Base-by-base conservation (phyloP, 1,284 basidiomycete genomes). In the Ustilago lituana region DNA sequence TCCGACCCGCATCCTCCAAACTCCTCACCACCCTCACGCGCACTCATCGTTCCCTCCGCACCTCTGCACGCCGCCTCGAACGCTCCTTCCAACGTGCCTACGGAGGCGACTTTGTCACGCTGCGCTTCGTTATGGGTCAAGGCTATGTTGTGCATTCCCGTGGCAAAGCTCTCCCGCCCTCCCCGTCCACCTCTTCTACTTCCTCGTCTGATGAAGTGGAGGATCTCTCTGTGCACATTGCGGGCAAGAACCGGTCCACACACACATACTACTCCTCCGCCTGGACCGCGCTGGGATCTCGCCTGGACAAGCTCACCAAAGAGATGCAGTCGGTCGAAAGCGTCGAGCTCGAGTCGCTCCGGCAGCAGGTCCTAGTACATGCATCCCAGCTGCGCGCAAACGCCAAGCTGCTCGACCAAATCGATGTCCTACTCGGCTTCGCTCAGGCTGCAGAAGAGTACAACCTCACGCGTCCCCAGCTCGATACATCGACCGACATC, bases 371-470 rank as follows among this genome's bases (percentile, higher is more conserved):
- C 3, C 36, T 78, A n/a, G 32, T 17, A 0, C 40, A 52, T 1
- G 31, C 64, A 0, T n/a, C 59, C 1, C 38, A 32, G 4, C 29
- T 81, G n/a, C 87, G 90, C 40, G 84, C 85, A 14, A 97, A 95
- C 77, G 89, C 92, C 3, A 87, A 88, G 15, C 85, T 94, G 33
- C 83, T 94, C 14, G 93, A 95, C 76, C 94, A 98, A 82, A 83
- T 98, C 6, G 96, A 98, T 79, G 89, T 97, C 7, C 86, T 89
- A 0, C 82, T 92, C 2, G 88, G 89, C 0, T 96, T 96, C 75
- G 90, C 94, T 1, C 88, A 87, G 57, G 86, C 94, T 7, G 94
- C 95, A 0, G 82, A 85, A 1, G 92, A 97, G 69, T 87, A 91
- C 83, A 86, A 87, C 43, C 90, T 93, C 73, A 87, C 90, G 1